Percentiles rank a stretch among this genome's conserved stretches.
Evolutionary conservation across 805 yeast genomes (phyloP).

Genomic region (Saccharomycopsis vini): DNA sequence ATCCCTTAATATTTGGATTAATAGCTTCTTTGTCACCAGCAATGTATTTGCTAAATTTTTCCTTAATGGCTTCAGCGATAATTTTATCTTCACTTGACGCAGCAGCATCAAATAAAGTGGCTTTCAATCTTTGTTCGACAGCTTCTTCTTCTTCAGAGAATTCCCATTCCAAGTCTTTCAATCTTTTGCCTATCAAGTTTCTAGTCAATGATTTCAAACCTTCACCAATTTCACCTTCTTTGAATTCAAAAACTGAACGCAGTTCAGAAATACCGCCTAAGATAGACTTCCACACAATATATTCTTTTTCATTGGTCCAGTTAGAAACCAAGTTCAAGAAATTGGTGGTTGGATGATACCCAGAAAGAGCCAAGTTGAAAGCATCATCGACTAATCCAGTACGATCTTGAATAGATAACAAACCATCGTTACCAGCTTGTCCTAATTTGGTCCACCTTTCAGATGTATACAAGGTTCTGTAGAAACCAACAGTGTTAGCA

Average conservation of each 20-base stretch:
- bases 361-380: constrained; percentile 60
- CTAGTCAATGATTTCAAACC: constrained; percentile 45
- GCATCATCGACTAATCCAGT: constrained; percentile 76
- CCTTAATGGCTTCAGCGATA: constrained; percentile 27
- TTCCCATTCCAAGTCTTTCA: constrained; percentile 54
- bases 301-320: constrained; percentile 52
- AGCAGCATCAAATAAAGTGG: constrained; percentile 53
- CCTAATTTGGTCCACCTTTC: constrained; percentile 66
- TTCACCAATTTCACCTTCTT: constrained; percentile 35
- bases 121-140: constrained; percentile 57
- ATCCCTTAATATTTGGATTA: constrained; percentile 62
- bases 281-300: constrained; percentile 62
- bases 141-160: constrained; percentile 48
- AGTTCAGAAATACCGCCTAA: constrained; percentile 39
- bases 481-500: constrained; percentile 66
- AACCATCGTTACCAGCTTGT: constrained; percentile 43
- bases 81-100: constrained; percentile 41
- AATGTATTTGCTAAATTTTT: constrained; percentile 43
- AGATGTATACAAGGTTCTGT: constrained; percentile 60
- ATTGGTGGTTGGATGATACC: constrained; percentile 52
- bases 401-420: constrained; percentile 66
- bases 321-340: constrained; percentile 49
- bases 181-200: constrained; percentile 47
- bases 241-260: constrained; percentile 48
- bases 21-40: constrained; percentile 61